Percentiles rank a stretch among this genome's conserved stretches.
phyloP scores from a whole-genome alignment of 2,329 filamentous ascomycete species.

The Trichoderma cornu-damae region DNA sequence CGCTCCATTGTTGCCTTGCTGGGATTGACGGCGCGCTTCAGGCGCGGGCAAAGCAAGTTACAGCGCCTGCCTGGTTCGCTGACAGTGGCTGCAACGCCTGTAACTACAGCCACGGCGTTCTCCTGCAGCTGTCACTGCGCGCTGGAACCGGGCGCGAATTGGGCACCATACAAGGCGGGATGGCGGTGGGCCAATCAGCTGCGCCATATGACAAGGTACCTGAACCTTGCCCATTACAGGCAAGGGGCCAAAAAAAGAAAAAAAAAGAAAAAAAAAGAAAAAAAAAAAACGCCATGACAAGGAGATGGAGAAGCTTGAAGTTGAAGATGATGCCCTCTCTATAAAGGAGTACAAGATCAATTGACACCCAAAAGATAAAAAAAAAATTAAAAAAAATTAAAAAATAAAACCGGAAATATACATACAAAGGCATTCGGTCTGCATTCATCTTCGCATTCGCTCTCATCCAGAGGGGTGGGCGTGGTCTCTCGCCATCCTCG shows the following conservation, averaged over 20 bases:
- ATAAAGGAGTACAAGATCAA: background rate
- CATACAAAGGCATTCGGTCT: background rate
- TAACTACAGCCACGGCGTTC: no score
- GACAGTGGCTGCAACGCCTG: background rate
- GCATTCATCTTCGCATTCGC: background rate
- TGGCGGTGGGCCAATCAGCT: constrained; percentile 26
- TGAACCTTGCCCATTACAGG: constrained; percentile 12
- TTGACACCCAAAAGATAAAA: no score
- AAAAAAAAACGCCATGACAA: background rate
- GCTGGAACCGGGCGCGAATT: background rate
- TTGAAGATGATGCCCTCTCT: background rate
- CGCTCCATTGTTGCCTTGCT: no score
- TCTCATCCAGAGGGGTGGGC: background rate
- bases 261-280: constrained; percentile 17
- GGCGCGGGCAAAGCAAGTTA: background rate
- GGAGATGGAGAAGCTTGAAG: background rate
- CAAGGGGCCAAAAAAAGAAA: background rate
- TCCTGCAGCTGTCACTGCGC: no score
- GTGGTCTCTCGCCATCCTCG: background rate
- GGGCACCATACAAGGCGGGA: background rate
- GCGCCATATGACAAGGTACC: constrained; percentile 11
- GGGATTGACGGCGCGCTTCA: background rate
- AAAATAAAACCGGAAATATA: background rate
- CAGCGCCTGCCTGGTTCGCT: constrained; percentile 1
- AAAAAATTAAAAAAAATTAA: no score